A percentile compares a stretch with the other conserved stretches of the same genome.
Evolutionary conservation across 2,329 filamentous ascomycete species (phyloP).

Genomic region (Alternaria arbusti): DNA sequence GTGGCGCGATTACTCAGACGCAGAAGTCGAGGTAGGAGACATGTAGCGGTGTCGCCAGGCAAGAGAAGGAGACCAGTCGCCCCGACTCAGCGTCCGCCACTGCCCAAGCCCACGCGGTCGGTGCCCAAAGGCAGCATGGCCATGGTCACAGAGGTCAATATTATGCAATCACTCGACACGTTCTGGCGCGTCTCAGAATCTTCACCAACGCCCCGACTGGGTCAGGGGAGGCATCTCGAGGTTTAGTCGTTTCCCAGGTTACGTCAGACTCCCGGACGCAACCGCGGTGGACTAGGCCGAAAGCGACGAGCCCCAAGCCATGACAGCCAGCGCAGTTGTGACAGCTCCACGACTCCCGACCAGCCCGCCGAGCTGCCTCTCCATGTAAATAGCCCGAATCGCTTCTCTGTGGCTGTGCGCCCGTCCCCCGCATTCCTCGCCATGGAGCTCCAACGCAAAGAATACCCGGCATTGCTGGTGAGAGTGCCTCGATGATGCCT

Average conservation of each 20-base stretch:
- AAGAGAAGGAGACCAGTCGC: neutral
- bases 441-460: constrained; percentile 76
- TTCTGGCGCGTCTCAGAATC: neutral
- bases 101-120: constrained; percentile 8
- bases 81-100: constrained; percentile 10
- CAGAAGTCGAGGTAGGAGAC: neutral
- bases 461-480: constrained; percentile 97
- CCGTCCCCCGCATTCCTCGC: constrained; percentile 21
- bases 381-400: constrained; percentile 37
- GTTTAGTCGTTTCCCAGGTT: constrained; percentile 16
- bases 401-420: constrained; percentile 37
- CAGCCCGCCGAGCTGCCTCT: constrained; percentile 31
- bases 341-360: constrained; percentile 40
- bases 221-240: neutral
- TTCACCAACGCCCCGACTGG: neutral
- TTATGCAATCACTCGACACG: neutral
- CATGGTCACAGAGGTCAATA: neutral
- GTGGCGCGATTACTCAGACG: neutral
- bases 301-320: constrained; percentile 31
- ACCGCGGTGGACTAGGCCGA: constrained; percentile 24
- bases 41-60: constrained; percentile 9
- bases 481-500: constrained; percentile 8
- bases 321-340: constrained; percentile 39
- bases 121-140: constrained; percentile 2
- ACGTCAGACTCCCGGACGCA: constrained; percentile 24